A percentile compares a stretch with the other conserved stretches of the same genome.
Conservation (phyloP, 495 filamentous ascomycete species). For the Xylaria flabelliformis region DNA sequence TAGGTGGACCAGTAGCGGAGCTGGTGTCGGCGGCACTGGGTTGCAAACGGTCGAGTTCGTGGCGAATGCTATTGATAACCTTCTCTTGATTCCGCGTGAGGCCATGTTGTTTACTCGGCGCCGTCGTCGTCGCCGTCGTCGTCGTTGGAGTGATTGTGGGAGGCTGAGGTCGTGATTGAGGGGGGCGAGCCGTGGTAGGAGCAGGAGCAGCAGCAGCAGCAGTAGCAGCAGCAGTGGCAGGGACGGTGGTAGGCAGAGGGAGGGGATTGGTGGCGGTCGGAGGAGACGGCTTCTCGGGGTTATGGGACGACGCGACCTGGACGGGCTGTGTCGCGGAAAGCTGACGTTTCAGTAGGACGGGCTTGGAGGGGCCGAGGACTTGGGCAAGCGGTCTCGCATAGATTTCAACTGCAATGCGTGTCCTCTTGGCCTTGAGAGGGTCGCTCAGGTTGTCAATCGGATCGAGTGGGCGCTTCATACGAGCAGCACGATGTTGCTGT, state of each 20-base stretch:
- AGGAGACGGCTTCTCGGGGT: constrained; percentile 32
- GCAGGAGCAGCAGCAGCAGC: not conserved
- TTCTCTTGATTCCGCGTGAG: constrained; percentile 55
- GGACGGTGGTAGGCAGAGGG: constrained; percentile 9
- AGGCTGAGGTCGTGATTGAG: constrained; percentile 32
- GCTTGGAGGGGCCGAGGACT: constrained; percentile 41
- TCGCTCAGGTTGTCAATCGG: constrained; percentile 40
- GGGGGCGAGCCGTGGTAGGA: constrained; percentile 26
- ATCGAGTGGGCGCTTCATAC: constrained; percentile 44
- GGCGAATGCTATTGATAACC: constrained; percentile 59
- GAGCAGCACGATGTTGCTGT: constrained; percentile 26
- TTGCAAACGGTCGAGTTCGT: constrained; percentile 57
- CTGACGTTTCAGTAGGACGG: constrained; percentile 44
- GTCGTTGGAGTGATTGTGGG: constrained; percentile 22
- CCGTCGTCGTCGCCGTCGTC: constrained; percentile 30
- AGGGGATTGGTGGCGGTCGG: constrained; percentile 34
- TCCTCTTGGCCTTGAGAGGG: constrained; percentile 35
- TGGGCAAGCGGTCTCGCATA: constrained; percentile 37
- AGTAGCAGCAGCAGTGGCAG: constrained; percentile 12
- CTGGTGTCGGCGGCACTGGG: constrained; percentile 48
- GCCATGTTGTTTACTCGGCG: constrained; percentile 31
- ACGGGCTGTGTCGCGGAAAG: constrained; percentile 29
- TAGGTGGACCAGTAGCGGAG: constrained; percentile 54
- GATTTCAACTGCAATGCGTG: constrained; percentile 50
- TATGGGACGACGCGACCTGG: constrained; percentile 42